Evolutionary conservation across 768 basidiomycete species (phyloP).

Genomic region (Tulasnella calospora): DNA sequence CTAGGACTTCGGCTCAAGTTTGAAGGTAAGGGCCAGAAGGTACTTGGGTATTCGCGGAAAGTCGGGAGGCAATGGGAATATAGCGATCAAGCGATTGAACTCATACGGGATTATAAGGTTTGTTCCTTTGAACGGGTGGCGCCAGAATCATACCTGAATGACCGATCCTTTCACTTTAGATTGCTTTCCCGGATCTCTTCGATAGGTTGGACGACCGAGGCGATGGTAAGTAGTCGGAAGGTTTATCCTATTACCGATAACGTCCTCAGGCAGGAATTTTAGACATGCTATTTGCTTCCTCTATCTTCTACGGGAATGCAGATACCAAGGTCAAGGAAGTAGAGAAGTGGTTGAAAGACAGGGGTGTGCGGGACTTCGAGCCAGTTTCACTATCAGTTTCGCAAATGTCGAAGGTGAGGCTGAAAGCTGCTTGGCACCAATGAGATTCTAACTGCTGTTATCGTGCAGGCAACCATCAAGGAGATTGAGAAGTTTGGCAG

Average conservation of each 20-base stretch:
- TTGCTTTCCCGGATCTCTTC: conserved; percentile 81
- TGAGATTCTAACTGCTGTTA: background rate
- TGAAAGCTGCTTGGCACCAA: conserved; percentile 2
- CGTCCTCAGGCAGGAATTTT: background rate
- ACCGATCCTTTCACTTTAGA: conserved; percentile 39
- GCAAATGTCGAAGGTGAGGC: conserved; percentile 74
- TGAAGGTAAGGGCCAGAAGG: conserved; percentile 88
- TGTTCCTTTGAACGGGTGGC: background rate
- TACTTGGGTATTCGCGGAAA: conserved; percentile 86
- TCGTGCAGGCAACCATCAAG: conserved; percentile 61
- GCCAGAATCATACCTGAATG: background rate
- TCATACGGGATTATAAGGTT: conserved; percentile 82
- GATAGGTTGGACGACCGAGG: conserved; percentile 60
- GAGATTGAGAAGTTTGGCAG: conserved; percentile 78
- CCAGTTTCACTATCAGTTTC: conserved; percentile 89
- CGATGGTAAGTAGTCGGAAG: conserved; percentile 51
- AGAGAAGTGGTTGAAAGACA: conserved; percentile 77
- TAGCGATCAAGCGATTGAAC: conserved; percentile 75
- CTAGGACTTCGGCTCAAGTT: conserved; percentile 94
- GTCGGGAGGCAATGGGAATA: conserved; percentile 87
- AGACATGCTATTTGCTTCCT: conserved; percentile 69
- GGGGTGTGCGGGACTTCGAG: conserved; percentile 86
- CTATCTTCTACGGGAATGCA: conserved; percentile 59
- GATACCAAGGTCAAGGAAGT: conserved; percentile 71
- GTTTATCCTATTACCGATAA: conserved; percentile 12